A percentile compares a stretch with the other conserved stretches of the same genome.
Conservation (phyloP, 2,329 filamentous ascomycete genomes). For the Venturia aucupariae region DNA sequence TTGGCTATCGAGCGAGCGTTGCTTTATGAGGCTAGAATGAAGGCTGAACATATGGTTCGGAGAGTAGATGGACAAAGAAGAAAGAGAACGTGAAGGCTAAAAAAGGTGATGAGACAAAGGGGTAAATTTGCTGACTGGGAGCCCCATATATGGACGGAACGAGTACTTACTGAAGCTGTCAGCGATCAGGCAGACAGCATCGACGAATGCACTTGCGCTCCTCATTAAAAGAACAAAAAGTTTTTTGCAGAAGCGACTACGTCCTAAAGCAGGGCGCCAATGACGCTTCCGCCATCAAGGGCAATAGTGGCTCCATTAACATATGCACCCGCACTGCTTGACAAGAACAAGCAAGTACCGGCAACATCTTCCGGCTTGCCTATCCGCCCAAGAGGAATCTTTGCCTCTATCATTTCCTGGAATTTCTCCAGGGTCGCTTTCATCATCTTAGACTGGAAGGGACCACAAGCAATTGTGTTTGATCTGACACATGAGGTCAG, state of each 20-base stretch:
- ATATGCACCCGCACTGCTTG: conserved; percentile 51
- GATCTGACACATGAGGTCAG: conserved; percentile 26
- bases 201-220: background rate
- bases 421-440: conserved; percentile 55
- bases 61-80: no score
- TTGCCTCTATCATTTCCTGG: conserved; percentile 44
- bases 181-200: background rate
- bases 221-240: background rate
- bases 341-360: conserved; percentile 61
- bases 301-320: conserved; percentile 36
- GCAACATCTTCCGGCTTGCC: conserved; percentile 61
- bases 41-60: no score
- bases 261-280: conserved; percentile 29
- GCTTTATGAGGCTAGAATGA: no score
- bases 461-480: conserved; percentile 64
- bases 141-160: background rate
- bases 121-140: background rate
- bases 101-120: background rate
- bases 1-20: no score
- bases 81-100: no score
- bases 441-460: conserved; percentile 66
- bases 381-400: conserved; percentile 58
- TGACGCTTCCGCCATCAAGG: conserved; percentile 31
- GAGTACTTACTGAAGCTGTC: background rate
- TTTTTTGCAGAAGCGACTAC: background rate